Percentiles rank a stretch among this genome's conserved stretches.
Evolutionary conservation across 805 yeast species (phyloP).

Genomic region (Nematodospora valgi): DNA sequence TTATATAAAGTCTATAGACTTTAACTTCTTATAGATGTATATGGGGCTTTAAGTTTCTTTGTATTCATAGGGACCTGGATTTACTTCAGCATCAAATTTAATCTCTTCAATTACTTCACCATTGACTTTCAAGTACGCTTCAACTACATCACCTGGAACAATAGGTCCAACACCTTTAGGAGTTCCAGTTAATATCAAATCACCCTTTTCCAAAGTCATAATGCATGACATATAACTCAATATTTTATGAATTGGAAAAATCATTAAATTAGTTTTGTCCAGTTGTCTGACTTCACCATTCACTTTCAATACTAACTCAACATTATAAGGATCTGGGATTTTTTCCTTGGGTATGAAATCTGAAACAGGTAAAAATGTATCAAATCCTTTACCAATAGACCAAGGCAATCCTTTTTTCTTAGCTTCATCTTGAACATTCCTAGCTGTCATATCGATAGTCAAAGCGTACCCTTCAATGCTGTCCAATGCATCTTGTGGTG

Average conservation of each 20-base stretch:
- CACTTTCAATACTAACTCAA: conserved; percentile 57
- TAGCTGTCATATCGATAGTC: conserved; percentile 91
- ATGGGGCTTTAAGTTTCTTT: conserved; percentile 23
- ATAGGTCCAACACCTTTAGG: conserved; percentile 96
- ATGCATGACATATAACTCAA: conserved; percentile 78
- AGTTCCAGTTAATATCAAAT: conserved; percentile 90
- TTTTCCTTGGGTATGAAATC: conserved; percentile 59
- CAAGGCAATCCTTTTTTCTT: conserved; percentile 94
- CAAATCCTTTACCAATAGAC: conserved; percentile 96
- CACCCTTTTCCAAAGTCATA: conserved; percentile 90
- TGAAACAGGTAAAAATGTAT: conserved; percentile 90
- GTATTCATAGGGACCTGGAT: conserved; percentile 44
- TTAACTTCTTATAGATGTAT: background rate
- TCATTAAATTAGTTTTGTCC: conserved; percentile 79
- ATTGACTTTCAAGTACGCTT: conserved; percentile 57
- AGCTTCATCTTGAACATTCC: conserved; percentile 94
- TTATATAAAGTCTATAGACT: conserved; percentile 18
- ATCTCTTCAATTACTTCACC: conserved; percentile 57
- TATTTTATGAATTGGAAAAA: conserved; percentile 80
- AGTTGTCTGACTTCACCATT: conserved; percentile 71
- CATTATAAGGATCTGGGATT: conserved; percentile 74
- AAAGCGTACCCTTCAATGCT: conserved; percentile 84
- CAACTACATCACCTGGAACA: conserved; percentile 71
- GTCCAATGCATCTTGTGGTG: conserved; percentile 65
- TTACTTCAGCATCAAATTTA: conserved; percentile 50